Conservation (phyloP, 805 yeast species). For the Lachancea nothofagi region DNA sequence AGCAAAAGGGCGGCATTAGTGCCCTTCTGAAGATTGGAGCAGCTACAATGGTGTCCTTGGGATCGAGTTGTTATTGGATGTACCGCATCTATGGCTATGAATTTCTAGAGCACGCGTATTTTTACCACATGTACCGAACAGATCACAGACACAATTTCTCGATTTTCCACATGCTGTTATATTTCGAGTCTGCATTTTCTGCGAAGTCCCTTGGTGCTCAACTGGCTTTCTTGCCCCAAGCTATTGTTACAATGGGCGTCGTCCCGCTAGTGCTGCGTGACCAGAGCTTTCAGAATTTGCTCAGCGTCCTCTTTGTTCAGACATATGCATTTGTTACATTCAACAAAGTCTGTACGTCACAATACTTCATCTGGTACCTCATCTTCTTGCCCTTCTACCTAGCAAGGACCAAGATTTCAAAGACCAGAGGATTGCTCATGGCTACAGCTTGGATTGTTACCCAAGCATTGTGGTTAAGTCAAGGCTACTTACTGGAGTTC, state of each 20-base stretch:
- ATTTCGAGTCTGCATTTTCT: constrained; percentile 46
- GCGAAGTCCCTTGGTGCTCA: constrained; percentile 22
- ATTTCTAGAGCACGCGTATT: constrained; percentile 68
- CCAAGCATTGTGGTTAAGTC: constrained; percentile 73
- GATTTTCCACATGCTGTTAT: constrained; percentile 70
- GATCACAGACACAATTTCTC: constrained; percentile 97
- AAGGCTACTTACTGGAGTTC: constrained; percentile 78
- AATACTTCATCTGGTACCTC: constrained; percentile 92
- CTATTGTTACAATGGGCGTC: constrained; percentile 36
- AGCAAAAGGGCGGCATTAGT: constrained; percentile 18
- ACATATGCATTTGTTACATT: constrained; percentile 72
- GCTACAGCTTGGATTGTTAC: constrained; percentile 57
- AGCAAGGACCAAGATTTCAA: constrained; percentile 38
- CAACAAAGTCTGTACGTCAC: constrained; percentile 86
- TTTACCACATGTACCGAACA: constrained; percentile 74
- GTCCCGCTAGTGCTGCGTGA: constrained; percentile 20
- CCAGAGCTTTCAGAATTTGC: constrained; percentile 36
- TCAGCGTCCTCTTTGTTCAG: constrained; percentile 62
- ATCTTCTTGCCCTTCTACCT: constrained; percentile 75
- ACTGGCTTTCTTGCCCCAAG: constrained; percentile 81
- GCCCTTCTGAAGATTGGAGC: constrained; percentile 40
- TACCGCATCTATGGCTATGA: constrained; percentile 65
- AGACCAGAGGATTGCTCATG: constrained; percentile 38
- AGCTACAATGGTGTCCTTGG: constrained; percentile 41
- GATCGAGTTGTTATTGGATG: constrained; percentile 51